Evolutionary conservation across 2,329 filamentous ascomycete species (phyloP).

Genomic region (Botryotinia globosa): DNA sequence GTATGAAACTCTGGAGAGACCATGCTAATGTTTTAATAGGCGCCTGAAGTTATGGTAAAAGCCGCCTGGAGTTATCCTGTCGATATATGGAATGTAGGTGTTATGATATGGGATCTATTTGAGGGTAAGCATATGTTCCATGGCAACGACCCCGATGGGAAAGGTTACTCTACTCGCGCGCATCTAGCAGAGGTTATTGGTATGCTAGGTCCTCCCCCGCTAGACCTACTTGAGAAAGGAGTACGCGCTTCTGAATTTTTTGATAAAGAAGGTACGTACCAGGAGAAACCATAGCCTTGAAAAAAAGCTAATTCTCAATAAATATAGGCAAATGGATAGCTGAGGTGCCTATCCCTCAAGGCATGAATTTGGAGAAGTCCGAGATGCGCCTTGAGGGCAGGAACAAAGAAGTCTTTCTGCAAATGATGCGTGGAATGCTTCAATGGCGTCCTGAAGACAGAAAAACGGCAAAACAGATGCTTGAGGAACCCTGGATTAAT

Average conservation of each 20-base stretch:
- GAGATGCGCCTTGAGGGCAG: conserved; percentile 32
- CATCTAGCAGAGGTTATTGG: conserved; percentile 35
- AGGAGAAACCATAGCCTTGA: not conserved
- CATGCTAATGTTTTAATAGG: conserved; percentile 27
- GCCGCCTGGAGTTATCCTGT: conserved; percentile 40
- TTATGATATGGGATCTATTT: conserved; percentile 39
- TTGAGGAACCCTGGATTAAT: conserved; percentile 37
- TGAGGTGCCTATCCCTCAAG: conserved; percentile 9
- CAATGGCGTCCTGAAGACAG: conserved; percentile 39
- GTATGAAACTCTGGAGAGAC: not conserved
- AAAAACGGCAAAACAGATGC: conserved; percentile 38
- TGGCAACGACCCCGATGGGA: conserved; percentile 28
- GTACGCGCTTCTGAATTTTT: conserved; percentile 31
- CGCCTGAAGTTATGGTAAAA: conserved; percentile 42
- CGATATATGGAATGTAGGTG: conserved; percentile 41
- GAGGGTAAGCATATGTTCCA: conserved; percentile 31
- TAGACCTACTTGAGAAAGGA: conserved; percentile 34
- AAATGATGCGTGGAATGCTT: conserved; percentile 39
- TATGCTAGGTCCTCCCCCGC: conserved; percentile 33
- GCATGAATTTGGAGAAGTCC: conserved; percentile 14
- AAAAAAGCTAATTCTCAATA: not conserved
- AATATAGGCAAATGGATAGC: conserved; percentile 5
- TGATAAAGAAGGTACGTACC: conserved; percentile 32
- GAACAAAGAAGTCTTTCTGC: conserved; percentile 37
- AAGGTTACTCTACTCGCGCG: conserved; percentile 26